Conservation (phyloP, 805 yeast species). For the Sugiyamaella marilandica region DNA sequence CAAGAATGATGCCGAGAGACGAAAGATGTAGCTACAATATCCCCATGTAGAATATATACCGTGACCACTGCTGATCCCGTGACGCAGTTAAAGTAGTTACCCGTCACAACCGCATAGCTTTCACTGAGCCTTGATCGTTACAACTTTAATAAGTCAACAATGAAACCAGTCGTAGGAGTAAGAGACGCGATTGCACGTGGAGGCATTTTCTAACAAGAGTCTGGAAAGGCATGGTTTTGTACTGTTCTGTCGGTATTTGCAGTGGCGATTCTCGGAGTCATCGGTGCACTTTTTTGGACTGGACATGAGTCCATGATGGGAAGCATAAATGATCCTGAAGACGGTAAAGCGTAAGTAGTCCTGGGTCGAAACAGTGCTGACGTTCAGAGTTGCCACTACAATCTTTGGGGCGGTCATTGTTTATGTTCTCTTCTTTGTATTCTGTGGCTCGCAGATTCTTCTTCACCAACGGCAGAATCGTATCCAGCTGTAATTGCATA, state of each 20-base stretch:
- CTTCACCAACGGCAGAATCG: constrained; percentile 60
- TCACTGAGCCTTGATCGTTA: too few relatives aligned
- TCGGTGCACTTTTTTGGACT: constrained; percentile 73
- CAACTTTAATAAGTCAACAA: constrained; percentile 22
- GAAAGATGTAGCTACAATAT: too few relatives aligned
- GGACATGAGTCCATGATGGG: constrained; percentile 93
- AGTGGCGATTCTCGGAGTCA: constrained; percentile 74
- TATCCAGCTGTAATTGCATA: constrained; percentile 43
- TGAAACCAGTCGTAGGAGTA: constrained; percentile 49
- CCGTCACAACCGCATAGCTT: too few relatives aligned
- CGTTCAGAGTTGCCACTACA: constrained; percentile 70
- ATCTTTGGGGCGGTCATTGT: constrained; percentile 85
- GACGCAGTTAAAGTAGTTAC: too few relatives aligned
- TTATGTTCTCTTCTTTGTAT: constrained; percentile 71
- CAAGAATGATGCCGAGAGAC: too few relatives aligned
- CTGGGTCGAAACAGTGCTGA: background rate
- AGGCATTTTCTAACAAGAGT: constrained; percentile 33
- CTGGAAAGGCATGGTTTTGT: constrained; percentile 92
- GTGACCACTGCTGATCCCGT: too few relatives aligned
- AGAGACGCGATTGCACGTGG: constrained; percentile 23
- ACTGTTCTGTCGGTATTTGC: constrained; percentile 91
- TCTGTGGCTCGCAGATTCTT: constrained; percentile 84
- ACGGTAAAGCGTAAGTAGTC: constrained; percentile 67
- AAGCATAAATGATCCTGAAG: constrained; percentile 82
- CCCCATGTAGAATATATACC: too few relatives aligned